Percentiles rank a stretch among this genome's conserved stretches.
phyloP scores from a whole-genome alignment of 768 basidiomycete genomes.

The Rhizopogon vinicolor region DNA sequence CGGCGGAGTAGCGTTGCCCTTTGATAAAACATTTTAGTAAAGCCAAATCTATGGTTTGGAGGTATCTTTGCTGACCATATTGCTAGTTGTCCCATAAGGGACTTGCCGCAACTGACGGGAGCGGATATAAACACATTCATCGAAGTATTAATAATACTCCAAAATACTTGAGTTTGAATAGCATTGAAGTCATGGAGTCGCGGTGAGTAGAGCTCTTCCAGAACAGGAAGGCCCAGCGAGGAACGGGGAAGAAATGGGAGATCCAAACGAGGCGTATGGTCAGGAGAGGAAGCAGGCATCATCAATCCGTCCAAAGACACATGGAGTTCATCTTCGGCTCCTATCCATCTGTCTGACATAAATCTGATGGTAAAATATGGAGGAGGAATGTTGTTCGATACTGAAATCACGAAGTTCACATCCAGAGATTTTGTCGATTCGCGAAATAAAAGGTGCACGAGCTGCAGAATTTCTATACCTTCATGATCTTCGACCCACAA shows the following conservation, averaged over 20 bases:
- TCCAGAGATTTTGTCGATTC: conserved; percentile 54
- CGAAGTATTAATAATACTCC: conserved; percentile 68
- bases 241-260: conserved; percentile 70
- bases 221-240: conserved; percentile 37
- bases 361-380: conserved; percentile 69
- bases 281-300: conserved; percentile 64
- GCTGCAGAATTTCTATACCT: conserved; percentile 78
- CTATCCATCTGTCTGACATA: conserved; percentile 91
- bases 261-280: conserved; percentile 60
- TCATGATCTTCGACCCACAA: conserved; percentile 91
- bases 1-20: conserved; percentile 55
- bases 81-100: conserved; percentile 61
- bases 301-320: conserved; percentile 63
- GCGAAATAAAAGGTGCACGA: conserved; percentile 68
- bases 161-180: conserved; percentile 87
- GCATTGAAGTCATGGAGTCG: conserved; percentile 64
- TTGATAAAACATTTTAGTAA: conserved; percentile 4
- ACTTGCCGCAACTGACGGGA: conserved; percentile 80
- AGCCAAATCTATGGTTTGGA: neutral
- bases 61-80: conserved; percentile 56
- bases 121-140: conserved; percentile 70
- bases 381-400: conserved; percentile 54
- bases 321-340: conserved; percentile 71
- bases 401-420: conserved; percentile 77
- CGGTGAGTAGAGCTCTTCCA: conserved; percentile 43